Conservation (phyloP, 768 basidiomycete genomes). For the Suillus subluteus region DNA sequence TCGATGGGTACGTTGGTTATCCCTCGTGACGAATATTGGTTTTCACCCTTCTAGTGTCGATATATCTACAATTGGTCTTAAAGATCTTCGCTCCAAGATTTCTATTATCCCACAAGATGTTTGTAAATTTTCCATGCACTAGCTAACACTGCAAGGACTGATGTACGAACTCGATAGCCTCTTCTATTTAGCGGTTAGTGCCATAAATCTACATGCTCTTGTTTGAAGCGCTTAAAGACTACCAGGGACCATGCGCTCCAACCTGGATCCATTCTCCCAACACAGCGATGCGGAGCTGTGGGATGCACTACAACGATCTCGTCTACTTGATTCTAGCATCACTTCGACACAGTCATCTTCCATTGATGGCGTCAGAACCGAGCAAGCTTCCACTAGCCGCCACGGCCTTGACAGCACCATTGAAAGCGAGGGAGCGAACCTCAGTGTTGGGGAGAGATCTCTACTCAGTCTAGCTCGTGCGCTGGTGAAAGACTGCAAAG, state of each 20-base stretch:
- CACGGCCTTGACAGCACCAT: conserved; percentile 55
- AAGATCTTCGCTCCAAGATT: conserved; percentile 59
- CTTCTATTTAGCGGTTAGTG: conserved; percentile 57
- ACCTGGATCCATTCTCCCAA: conserved; percentile 84
- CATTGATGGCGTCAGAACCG: conserved; percentile 19
- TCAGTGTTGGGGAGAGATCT: conserved; percentile 50
- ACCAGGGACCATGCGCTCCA: conserved; percentile 74
- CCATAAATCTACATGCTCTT: conserved; percentile 21
- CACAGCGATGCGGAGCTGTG: conserved; percentile 80
- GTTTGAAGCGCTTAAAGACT: conserved; percentile 26
- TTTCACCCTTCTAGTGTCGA: conserved; percentile 41
- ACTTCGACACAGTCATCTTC: conserved; percentile 19
- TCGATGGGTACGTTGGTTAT: conserved; percentile 55
- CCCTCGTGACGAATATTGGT: not conserved
- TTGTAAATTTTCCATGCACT: conserved; percentile 24
- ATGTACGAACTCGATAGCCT: conserved; percentile 40
- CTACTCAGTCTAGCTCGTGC: conserved; percentile 58
- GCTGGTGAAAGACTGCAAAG: conserved; percentile 51
- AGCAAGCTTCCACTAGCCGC: conserved; percentile 30
- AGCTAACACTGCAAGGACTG: not conserved
- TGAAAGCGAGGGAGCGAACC: conserved; percentile 56
- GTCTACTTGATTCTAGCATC: conserved; percentile 61
- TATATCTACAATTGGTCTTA: conserved; percentile 50
- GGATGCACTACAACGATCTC: conserved; percentile 82
- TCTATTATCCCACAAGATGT: conserved; percentile 74